Conservation (phyloP, 371 early-diverging fungal genomes). For the Apophysomyces ossiformis region DNA sequence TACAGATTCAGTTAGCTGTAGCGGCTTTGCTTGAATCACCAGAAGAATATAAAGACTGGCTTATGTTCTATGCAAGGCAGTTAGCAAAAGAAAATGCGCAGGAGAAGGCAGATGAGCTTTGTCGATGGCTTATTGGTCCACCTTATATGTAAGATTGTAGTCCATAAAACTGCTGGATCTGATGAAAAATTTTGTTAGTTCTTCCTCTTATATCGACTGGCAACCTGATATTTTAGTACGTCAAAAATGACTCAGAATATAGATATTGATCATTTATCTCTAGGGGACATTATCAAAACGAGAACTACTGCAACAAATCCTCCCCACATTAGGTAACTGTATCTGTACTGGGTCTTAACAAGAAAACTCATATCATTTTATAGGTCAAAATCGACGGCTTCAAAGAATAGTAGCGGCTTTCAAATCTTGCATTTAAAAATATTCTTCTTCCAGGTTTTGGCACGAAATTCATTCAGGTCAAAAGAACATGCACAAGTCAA, state of each 20-base stretch:
- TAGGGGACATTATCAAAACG: conserved; percentile 43
- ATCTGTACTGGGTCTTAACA: background rate
- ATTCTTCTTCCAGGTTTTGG: background rate
- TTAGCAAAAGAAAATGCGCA: conserved; percentile 70
- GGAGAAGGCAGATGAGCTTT: conserved; percentile 70
- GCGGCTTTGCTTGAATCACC: conserved; percentile 64
- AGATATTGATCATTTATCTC: conserved; percentile 1
- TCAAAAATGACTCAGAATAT: background rate
- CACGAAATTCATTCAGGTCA: background rate
- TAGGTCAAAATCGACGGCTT: conserved; percentile 20
- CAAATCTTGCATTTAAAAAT: conserved; percentile 10
- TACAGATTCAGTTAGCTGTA: conserved; percentile 66
- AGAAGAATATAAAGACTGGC: conserved; percentile 66
- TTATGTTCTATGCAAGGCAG: conserved; percentile 70
- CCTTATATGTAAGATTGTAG: conserved; percentile 47
- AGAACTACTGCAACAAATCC: conserved; percentile 36
- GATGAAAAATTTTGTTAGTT: background rate
- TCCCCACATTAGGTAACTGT: conserved; percentile 34
- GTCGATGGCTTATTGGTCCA: conserved; percentile 71
- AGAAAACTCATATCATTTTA: background rate
- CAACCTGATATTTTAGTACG: conserved; percentile 43
- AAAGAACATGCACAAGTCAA: background rate
- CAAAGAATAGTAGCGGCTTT: conserved; percentile 20
- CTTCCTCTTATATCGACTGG: conserved; percentile 37
- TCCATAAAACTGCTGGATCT: no score